Evolutionary conservation across 345 rosid genomes (phyloP).

Genomic region (Syzygium jambos): DNA sequence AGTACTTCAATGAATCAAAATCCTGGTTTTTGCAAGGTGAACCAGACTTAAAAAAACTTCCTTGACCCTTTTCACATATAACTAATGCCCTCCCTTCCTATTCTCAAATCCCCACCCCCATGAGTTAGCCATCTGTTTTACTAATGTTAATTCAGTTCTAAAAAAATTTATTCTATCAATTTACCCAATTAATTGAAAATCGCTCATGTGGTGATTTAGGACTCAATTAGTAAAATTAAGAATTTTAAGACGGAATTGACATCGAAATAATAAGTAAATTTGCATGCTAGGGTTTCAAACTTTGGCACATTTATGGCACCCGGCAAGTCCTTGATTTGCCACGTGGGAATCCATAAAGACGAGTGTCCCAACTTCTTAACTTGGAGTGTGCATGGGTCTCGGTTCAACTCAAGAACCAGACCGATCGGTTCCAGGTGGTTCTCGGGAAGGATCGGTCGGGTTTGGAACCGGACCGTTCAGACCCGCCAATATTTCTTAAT

Average conservation of each 20-base stretch:
- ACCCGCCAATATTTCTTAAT: too few species aligned
- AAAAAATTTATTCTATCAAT: not conserved
- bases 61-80: not conserved
- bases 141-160: not conserved
- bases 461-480: too few species aligned
- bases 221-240: not conserved
- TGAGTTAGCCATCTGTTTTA: not conserved
- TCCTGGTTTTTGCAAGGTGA: not conserved
- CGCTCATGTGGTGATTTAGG: accelerated
- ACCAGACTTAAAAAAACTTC: not conserved
- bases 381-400: too few species aligned
- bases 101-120: not conserved
- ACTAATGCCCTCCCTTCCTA: not conserved
- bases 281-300: too few species aligned
- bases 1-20: not conserved
- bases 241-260: not conserved
- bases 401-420: too few species aligned
- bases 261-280: not conserved
- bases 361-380: too few species aligned
- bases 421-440: too few species aligned
- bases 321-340: too few species aligned
- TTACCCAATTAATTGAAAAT: not conserved
- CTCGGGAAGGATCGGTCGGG: too few species aligned
- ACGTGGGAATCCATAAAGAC: too few species aligned
- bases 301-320: too few species aligned